These are phyloP conservation scores for Scutellaria minor DNA, from an alignment of 257 asterid species.

Conservation along the genomic window DNA sequence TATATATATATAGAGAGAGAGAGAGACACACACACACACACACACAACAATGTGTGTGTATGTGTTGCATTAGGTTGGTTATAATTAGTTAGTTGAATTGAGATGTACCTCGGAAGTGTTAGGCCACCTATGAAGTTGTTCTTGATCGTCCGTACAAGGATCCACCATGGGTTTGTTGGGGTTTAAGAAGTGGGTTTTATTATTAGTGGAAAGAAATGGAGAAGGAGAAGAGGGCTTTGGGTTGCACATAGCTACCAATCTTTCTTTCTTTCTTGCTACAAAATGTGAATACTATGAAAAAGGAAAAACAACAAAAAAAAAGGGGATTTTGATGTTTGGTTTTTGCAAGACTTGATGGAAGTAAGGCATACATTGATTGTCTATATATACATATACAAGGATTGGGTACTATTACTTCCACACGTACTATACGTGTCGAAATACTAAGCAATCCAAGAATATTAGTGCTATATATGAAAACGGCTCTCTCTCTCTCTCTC, in stretches of 20 bases:
- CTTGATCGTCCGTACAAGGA: constrained; percentile 40
- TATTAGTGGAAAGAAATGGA: constrained; percentile 51
- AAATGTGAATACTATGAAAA: background rate
- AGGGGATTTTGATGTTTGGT: constrained; percentile 39
- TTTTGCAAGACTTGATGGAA: constrained; percentile 57
- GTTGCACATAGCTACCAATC: constrained; percentile 59
- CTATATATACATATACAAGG: constrained; percentile 53
- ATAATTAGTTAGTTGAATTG: no score
- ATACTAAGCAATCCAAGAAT: background rate
- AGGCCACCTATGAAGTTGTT: constrained; percentile 77
- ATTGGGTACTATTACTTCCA: constrained; percentile 14
- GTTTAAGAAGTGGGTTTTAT: constrained; percentile 52
- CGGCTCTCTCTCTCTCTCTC: background rate
- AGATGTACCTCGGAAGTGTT: constrained; percentile 62
- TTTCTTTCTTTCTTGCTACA: constrained; percentile 6
- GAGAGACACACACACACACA: no score
- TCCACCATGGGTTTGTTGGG: constrained; percentile 52
- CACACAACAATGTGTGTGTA: no score
- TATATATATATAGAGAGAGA: no score
- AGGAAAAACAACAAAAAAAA: constrained; percentile 14
- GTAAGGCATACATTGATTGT: constrained; percentile 42
- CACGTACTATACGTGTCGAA: constrained; percentile 50
- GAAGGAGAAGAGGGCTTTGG: constrained; percentile 75
- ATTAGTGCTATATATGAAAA: no score
- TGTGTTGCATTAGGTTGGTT: no score